These are phyloP conservation scores for Chalaropsis thielavioides DNA, from an alignment of 2,329 filamentous ascomycete species.

Conservation along the genomic window DNA sequence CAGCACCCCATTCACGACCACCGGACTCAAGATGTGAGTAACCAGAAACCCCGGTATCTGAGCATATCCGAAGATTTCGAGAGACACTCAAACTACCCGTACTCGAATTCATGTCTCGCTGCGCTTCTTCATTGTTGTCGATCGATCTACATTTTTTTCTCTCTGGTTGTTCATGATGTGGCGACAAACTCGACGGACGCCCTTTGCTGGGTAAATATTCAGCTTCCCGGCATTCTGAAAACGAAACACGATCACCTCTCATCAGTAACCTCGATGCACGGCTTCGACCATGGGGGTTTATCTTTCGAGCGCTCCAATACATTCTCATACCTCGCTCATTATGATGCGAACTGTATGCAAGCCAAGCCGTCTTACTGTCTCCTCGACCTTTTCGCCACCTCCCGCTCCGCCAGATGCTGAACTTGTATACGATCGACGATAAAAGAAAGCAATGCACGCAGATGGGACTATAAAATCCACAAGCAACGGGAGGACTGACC, in stretches of 20 bases:
- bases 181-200: background rate
- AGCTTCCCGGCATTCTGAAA: background rate
- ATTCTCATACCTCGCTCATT: background rate
- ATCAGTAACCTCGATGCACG: background rate
- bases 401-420: background rate
- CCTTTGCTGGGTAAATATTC: background rate
- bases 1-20: constrained; percentile 27
- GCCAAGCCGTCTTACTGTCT: background rate
- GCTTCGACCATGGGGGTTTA: background rate
- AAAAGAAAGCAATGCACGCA: background rate
- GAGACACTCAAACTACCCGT: background rate
- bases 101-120: background rate
- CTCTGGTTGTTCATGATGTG: background rate
- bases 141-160: background rate
- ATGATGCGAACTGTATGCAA: background rate
- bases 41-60: background rate
- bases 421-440: background rate
- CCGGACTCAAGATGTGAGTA: constrained; percentile 34
- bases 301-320: background rate
- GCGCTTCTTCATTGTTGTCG: background rate
- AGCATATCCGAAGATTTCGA: background rate
- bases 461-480: background rate
- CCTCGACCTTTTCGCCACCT: background rate
- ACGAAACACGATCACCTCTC: background rate
- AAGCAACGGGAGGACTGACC: constrained; percentile 12